Evolutionary conservation across 306 rosid genomes (phyloP), one percentile per base, ranked within the genome.

Genomic region (Delonix regia): DNA sequence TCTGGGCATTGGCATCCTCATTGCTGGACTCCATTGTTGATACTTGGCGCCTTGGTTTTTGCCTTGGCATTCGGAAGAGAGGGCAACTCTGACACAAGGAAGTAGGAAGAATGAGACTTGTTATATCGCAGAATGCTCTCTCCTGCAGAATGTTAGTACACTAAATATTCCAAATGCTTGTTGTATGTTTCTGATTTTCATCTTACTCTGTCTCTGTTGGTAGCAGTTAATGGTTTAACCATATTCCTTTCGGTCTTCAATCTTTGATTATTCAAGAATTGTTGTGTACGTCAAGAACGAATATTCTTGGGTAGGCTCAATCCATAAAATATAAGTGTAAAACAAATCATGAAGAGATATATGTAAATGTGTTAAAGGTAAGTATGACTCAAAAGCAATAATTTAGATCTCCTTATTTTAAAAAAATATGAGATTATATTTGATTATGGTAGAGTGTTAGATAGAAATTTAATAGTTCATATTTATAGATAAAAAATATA

Each of bases 21-120:
- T 76, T 95, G 82, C 98, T 97, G 0, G 97, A 93, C 81, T 87
- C 57, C 15, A 49, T 57, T 21, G 65, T 95, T 4, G 98, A 95
- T 76, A 82, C 87, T 18, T 93, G 97, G 98, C 94, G 99, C 73
- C 87, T 95, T 69, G 18, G 74, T 66, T 93, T 93, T 67, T 87
- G 90, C 84, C 87, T 91, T 0, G 85, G 72, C 4, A 88, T 95
- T 61, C 85, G 96, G 41, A 95, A 91, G 94, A 93, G 88, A 82
- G 99, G 99, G 1, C 99, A 88, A 24, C 89, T 75, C 67, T 93
- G 98, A 96, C 4, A 73, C 96, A 9, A 77, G 51, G 79, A 92
- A 92, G 89, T 81, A 83, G 62, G 97, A 93, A 36, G 86, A 78
- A 70, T 59, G 13, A 55, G 16, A 33, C 14, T 34, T 7, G 4